Evolutionary conservation across 2,329 filamentous ascomycete genomes (phyloP).

Genomic region (Xylariaceae sp.): DNA sequence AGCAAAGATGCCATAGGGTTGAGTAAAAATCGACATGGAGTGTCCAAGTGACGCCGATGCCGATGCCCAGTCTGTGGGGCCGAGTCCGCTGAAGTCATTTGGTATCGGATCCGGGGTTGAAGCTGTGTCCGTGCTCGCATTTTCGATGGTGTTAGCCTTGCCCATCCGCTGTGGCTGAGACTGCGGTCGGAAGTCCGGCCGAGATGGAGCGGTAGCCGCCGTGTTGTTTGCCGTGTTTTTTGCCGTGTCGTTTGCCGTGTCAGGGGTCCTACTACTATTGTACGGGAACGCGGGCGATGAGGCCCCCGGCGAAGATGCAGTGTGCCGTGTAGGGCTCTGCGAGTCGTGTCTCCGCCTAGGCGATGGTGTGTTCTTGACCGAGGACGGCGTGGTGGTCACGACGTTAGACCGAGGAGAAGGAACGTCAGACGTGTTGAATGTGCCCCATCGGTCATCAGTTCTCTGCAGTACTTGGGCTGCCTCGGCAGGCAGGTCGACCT

Average conservation of each 20-base stretch:
- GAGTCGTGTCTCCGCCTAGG: slow-evolving; percentile 27
- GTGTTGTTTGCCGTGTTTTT: no score
- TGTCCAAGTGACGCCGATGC: slow-evolving; percentile 22
- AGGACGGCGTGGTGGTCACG: slow-evolving; percentile 20
- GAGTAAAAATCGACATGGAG: slow-evolving; percentile 27
- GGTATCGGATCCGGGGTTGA: slow-evolving; percentile 13
- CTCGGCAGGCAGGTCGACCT: slow-evolving; percentile 78
- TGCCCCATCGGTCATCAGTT: slow-evolving; percentile 74
- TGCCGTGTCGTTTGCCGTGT: no score
- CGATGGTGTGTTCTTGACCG: slow-evolving; percentile 18
- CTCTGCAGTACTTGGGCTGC: slow-evolving; percentile 69
- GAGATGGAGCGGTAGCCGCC: no score
- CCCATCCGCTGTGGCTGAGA: slow-evolving; percentile 19
- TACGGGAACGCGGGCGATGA: slow-evolving; percentile 24
- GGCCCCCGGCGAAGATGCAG: slow-evolving; percentile 26
- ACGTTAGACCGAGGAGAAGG: slow-evolving; percentile 43
- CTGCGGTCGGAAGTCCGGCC: slow-evolving; percentile 21
- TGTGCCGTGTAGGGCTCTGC: slow-evolving; percentile 33
- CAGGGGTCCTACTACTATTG: no score
- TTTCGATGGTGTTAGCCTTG: slow-evolving; percentile 19
- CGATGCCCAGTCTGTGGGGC: slow-evolving; percentile 21
- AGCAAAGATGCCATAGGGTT: slow-evolving; percentile 22
- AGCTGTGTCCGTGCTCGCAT: no score
- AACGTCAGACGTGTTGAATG: slow-evolving; percentile 58
- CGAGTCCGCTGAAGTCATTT: slow-evolving; percentile 17